Evolutionary conservation across 192 early-diverging fungal genomes (phyloP).

Genomic region (Entomortierella parvispora): DNA sequence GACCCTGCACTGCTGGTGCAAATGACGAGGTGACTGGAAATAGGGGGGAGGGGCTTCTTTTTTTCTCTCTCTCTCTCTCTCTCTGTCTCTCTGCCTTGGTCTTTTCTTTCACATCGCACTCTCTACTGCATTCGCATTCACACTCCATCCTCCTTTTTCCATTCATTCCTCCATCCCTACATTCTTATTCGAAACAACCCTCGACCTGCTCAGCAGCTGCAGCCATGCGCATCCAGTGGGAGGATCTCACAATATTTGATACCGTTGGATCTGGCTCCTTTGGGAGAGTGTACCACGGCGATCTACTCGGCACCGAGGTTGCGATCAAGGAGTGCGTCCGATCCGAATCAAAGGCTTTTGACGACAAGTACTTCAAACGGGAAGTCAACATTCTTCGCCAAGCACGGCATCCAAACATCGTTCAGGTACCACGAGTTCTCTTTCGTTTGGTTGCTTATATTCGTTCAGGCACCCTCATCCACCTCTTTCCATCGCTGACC

Average conservation of each 20-base stretch:
- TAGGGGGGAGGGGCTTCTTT: background rate
- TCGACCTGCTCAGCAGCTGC: too few species aligned
- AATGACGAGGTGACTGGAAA: background rate
- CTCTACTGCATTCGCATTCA: background rate
- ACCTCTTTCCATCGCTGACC: background rate
- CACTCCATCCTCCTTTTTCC: background rate
- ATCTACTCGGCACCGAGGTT: slow-evolving; percentile 47
- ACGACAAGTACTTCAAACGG: slow-evolving; percentile 51
- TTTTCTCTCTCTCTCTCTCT: background rate
- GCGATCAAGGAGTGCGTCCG: slow-evolving; percentile 51
- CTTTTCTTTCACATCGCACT: background rate
- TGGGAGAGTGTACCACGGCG: slow-evolving; percentile 41
- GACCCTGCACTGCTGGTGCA: background rate
- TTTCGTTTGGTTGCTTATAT: background rate
- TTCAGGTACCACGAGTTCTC: slow-evolving; percentile 21
- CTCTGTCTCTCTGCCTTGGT: background rate
- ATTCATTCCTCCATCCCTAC: background rate
- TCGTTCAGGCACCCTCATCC: background rate
- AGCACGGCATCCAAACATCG: slow-evolving; percentile 47
- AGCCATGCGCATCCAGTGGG: slow-evolving; percentile 48
- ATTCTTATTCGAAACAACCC: background rate
- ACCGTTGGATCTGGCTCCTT: slow-evolving; percentile 50
- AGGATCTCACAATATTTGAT: slow-evolving; percentile 39
- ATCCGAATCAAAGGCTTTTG: slow-evolving; percentile 43
- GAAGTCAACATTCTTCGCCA: slow-evolving; percentile 45